These are phyloP conservation scores for Lactifluus piperatus DNA, from an alignment of 768 basidiomycete species.

Conservation along the genomic window DNA sequence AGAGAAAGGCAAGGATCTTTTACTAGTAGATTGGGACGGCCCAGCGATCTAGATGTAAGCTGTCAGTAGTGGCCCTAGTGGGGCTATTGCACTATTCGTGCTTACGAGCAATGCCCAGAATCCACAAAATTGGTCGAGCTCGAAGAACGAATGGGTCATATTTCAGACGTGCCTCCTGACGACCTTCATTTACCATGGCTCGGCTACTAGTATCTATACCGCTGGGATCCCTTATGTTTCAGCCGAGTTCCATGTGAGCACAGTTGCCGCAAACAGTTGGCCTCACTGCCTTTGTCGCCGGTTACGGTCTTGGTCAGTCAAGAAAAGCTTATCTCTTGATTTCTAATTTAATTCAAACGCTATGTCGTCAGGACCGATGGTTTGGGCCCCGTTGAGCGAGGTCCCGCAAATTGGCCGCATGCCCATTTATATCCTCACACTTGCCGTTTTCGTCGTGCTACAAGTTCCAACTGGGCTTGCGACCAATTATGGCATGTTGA, in stretches of 20 bases:
- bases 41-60: constrained; percentile 19
- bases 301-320: constrained; percentile 22
- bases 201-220: constrained; percentile 29
- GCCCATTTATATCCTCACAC: constrained; percentile 28
- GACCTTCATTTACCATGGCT: constrained; percentile 30
- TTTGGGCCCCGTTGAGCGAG: constrained; percentile 28
- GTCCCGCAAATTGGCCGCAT: constrained; percentile 29
- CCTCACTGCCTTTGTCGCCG: constrained; percentile 25
- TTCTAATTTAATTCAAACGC: no score
- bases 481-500: constrained; percentile 26
- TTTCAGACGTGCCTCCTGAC: constrained; percentile 30
- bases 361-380: constrained; percentile 23
- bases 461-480: constrained; percentile 30
- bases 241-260: constrained; percentile 25
- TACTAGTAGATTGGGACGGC: constrained; percentile 25
- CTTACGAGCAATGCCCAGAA: not conserved
- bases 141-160: constrained; percentile 26
- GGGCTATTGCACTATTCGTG: no score
- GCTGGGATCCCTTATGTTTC: constrained; percentile 25
- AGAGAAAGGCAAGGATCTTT: constrained; percentile 18
- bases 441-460: constrained; percentile 27
- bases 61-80: no score
- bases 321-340: no score
- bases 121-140: constrained; percentile 26
- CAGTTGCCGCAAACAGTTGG: constrained; percentile 27